These are phyloP conservation scores for Parascedosporium putredinis DNA, from an alignment of 2,329 filamentous ascomycete genomes.

Conservation along the genomic window DNA sequence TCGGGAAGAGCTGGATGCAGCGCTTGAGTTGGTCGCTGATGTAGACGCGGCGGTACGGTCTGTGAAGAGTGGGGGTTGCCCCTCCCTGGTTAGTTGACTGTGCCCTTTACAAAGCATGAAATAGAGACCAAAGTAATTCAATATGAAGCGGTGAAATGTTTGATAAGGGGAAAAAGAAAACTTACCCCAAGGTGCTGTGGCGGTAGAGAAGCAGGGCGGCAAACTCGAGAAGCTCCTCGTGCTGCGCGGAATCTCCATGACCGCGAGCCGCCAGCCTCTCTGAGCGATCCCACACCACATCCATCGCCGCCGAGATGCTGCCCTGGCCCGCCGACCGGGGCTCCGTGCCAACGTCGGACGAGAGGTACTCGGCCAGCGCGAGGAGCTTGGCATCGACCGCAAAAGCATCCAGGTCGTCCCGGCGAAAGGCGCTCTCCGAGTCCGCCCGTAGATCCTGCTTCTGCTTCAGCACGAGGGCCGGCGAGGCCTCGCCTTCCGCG, in stretches of 20 bases:
- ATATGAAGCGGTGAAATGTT: neutral
- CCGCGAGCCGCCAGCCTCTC: slow-evolving; percentile 29
- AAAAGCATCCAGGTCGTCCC: slow-evolving; percentile 36
- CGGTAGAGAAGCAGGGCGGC: slow-evolving; percentile 55
- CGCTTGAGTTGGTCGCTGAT: slow-evolving; percentile 51
- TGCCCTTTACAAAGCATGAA: too few species aligned
- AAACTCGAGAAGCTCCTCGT: slow-evolving; percentile 60
- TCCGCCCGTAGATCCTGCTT: slow-evolving; percentile 40
- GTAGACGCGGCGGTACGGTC: slow-evolving; percentile 56
- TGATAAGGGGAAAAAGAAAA: neutral
- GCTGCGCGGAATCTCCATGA: slow-evolving; percentile 22
- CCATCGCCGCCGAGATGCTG: slow-evolving; percentile 41
- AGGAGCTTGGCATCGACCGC: slow-evolving; percentile 49
- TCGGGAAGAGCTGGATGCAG: slow-evolving; percentile 56
- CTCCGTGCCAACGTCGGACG: slow-evolving; percentile 28
- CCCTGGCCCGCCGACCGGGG: slow-evolving; percentile 38
- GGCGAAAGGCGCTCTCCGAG: slow-evolving; percentile 46
- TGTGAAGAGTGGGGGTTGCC: too few species aligned
- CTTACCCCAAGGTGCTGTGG: slow-evolving; percentile 50
- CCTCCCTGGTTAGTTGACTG: too few species aligned
- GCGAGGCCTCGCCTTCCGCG: slow-evolving; percentile 14
- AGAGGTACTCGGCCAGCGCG: slow-evolving; percentile 58
- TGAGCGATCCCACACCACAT: slow-evolving; percentile 29
- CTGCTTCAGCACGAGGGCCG: slow-evolving; percentile 39
- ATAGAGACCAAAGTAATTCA: too few species aligned